Base-by-base conservation (phyloP, 345 rosid species). In the Microthlaspi erraticum region DNA sequence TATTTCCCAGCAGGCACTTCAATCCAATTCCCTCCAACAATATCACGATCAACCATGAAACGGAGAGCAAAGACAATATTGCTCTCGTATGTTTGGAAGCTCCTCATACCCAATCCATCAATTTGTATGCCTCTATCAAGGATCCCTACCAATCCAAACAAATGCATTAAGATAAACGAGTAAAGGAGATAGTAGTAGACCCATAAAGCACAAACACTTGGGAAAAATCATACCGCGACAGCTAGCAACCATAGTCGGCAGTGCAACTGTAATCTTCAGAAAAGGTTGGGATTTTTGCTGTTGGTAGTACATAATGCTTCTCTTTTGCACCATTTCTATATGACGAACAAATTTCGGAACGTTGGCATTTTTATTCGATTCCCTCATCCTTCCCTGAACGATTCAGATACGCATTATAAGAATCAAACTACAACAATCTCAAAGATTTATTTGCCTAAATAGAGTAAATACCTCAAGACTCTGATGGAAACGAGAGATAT, bases 11-110 rank as follows among this genome's bases (percentile, higher is more conserved):
- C 74, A 58, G 96, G 89, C 41, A 89, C 84, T 87, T 94, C 96
- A 66, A 94, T 94, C 99, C 99, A 94, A 56, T 94, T 94, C 60
- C 99, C 99, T 64, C 99, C 99, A 58, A 91, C 96, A 63, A 94
- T 66, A 61, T 85, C 70, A 72, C 93, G 78, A 66, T 91, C 97
- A 68, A 91, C 85, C 99, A 94, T 91, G 84, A 91, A 94, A 70
- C 99, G 97, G 23, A 94, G 96, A 42, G 90, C 90, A 55, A 91
- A 94, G 46, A 89, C 89, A 55, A 94, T 83, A 80, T 91, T 89
- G 93, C 97, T 94, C 81, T 94, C 99, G 45, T 81, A 94, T 67
- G 97, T 94, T 83, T 86, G 77, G 80, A 94, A 94, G 84, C 90
- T 84, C 88, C 78, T 91, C 82, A 74, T 84, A 70, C 99, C 99